Evolutionary conservation across 140 eudicot genomes (phyloP), one percentile per base, ranked within the genome.

Genomic region (Ambrosia hybrid): DNA sequence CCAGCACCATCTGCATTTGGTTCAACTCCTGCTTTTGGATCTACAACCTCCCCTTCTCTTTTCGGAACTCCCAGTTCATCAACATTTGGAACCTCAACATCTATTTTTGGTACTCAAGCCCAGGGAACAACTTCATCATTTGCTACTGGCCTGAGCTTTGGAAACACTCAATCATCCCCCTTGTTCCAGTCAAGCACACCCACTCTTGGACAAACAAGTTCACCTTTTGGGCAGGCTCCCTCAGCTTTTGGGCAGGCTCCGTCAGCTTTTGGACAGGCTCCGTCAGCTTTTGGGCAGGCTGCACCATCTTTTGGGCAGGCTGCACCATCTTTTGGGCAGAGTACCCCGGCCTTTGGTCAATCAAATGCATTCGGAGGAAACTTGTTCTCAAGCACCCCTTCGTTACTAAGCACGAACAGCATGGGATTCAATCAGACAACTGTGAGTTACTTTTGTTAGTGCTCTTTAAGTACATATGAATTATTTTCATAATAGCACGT

Each of bases 141-240:
- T 85, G 84, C 81, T 57, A 41, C 87, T 58, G 84, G 96, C 65
- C 65, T 89, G 65, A 86, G 75, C 56, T 92, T 89, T 65, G 89
- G 88, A 17, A 87, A 68, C 79, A 84, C 99, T 33, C 99, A 90
- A 75, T 78, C 91, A 30, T 86, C 99, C 37, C 86, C 90, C 33
- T 65, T 86, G 48, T 94, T 90, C 64, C 99, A 90, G 84, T 94
- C 99, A 30, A 61, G 79, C 59, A 65, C 91, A 37, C 94, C 96
- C 64, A 60, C 98, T 59, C 82, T 94, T 73, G 88, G 88, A 14
- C 96, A 87, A 80, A 77, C 86, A 5, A 83, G 83, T 61, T 72
- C 88, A 62, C 82, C 84, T 13, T 90, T 94, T 73, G 97, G 96
- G 67, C 99, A 90, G 88, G 63, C 87, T 30, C 55, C 76, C 37